Evolutionary conservation across 768 basidiomycete genomes (phyloP).

Genomic region (Lactifluus hygrophoroides): DNA sequence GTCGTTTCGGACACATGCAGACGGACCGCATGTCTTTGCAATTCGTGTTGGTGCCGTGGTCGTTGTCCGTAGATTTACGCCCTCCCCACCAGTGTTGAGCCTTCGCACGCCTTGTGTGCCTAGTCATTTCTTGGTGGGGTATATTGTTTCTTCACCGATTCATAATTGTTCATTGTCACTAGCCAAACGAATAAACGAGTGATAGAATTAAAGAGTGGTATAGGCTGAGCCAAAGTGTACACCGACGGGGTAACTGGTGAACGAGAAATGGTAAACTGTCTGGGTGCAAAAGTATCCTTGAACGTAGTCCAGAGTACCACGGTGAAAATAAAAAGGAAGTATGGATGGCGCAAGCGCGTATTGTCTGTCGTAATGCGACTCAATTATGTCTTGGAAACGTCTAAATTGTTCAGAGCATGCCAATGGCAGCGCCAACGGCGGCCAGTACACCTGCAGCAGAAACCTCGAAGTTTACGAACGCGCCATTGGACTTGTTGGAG

Average conservation of each 20-base stretch:
- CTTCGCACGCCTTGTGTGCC: constrained; percentile 2
- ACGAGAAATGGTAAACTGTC: neutral
- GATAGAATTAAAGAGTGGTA: constrained; percentile 17
- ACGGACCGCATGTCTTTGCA: constrained; percentile 12
- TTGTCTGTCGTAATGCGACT: neutral
- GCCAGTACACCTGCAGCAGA: constrained; percentile 15
- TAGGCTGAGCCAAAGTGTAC: neutral
- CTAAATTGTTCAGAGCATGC: constrained; percentile 12
- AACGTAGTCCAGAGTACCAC: neutral
- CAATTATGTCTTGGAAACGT: neutral
- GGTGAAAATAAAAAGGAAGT: neutral
- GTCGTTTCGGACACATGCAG: constrained; percentile 16
- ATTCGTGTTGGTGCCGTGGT: constrained; percentile 15
- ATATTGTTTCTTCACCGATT: neutral
- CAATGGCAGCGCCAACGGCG: constrained; percentile 15
- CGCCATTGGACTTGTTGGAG: neutral
- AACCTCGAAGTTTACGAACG: constrained; percentile 4
- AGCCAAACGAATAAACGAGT: constrained; percentile 4
- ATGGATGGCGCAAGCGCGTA: neutral
- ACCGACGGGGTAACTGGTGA: neutral
- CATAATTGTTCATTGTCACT: neutral
- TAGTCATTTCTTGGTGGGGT: constrained; percentile 15
- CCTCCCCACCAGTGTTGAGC: constrained; percentile 17
- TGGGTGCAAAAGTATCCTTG: neutral
- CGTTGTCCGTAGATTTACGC: constrained; percentile 14